Percentiles rank a stretch among this genome's conserved stretches.
phyloP scores from a whole-genome alignment of 371 early-diverging fungal species.

The Mucor velutinosus region DNA sequence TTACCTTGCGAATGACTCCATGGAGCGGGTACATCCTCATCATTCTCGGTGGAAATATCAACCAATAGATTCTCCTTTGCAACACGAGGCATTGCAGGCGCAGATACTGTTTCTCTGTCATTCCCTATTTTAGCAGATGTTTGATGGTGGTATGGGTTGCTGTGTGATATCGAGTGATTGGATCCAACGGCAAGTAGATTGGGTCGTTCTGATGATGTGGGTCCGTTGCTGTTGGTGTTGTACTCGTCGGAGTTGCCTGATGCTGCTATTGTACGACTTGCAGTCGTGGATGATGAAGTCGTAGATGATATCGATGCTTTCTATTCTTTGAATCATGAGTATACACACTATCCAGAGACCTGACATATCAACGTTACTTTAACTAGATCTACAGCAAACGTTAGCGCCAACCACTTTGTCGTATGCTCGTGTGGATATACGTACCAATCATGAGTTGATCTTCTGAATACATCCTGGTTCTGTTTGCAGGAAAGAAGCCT shows the following conservation, averaged over 20 bases:
- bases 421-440: not conserved
- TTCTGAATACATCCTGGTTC: slow-evolving; percentile 19
- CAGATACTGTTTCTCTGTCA: not conserved
- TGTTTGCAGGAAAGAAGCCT: slow-evolving; percentile 53
- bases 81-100: slow-evolving; percentile 1
- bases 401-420: not conserved
- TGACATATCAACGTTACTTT: not conserved
- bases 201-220: not conserved
- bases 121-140: not conserved
- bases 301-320: not conserved
- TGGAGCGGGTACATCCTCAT: slow-evolving; percentile 12
- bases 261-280: not conserved
- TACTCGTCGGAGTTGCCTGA: not conserved
- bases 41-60: slow-evolving; percentile 9
- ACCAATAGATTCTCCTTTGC: slow-evolving; percentile 1
- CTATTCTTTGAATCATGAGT: not conserved
- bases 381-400: not conserved
- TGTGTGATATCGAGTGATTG: not conserved
- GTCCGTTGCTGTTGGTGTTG: not conserved
- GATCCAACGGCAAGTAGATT: not conserved
- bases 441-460: not conserved
- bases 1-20: slow-evolving; percentile 18
- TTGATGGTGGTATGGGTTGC: slow-evolving; percentile 11
- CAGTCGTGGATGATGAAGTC: not conserved
- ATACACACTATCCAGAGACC: not conserved